These are phyloP conservation scores for Cetradonia linearis DNA, from an alignment of 495 filamentous ascomycete species.

Conservation along the genomic window DNA sequence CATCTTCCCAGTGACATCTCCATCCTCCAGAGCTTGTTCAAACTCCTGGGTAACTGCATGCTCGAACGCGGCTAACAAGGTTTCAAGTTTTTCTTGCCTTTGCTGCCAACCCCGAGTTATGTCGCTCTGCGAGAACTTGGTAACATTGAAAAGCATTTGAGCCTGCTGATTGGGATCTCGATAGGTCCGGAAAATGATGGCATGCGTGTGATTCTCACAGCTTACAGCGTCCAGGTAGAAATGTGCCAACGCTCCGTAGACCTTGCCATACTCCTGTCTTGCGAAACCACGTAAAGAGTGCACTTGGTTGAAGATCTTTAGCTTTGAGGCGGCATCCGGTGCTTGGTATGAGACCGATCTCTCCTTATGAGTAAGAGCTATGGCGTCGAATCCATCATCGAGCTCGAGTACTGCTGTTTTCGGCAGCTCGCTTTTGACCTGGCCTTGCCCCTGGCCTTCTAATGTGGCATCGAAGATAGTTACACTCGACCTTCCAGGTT, in stretches of 20 bases:
- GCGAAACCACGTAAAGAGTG: slow-evolving; percentile 79
- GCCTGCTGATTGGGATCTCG: slow-evolving; percentile 83
- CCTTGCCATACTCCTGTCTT: slow-evolving; percentile 78
- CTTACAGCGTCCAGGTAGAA: slow-evolving; percentile 75
- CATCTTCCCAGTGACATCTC: slow-evolving; percentile 83
- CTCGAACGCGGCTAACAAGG: slow-evolving; percentile 78
- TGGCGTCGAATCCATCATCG: slow-evolving; percentile 59
- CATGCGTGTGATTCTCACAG: slow-evolving; percentile 66
- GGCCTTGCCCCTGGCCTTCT: slow-evolving; percentile 30
- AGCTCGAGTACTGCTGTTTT: slow-evolving; percentile 27
- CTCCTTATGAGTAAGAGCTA: slow-evolving; percentile 37
- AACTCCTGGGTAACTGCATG: slow-evolving; percentile 84
- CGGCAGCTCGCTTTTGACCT: neutral
- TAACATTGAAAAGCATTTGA: slow-evolving; percentile 70
- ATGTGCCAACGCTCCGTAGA: slow-evolving; percentile 78
- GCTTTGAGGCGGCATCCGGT: slow-evolving; percentile 46
- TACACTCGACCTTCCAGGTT: slow-evolving; percentile 9
- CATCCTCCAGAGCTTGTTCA: slow-evolving; percentile 79
- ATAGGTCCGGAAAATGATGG: slow-evolving; percentile 74
- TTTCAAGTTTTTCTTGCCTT: slow-evolving; percentile 57
- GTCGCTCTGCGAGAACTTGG: slow-evolving; percentile 70
- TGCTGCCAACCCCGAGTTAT: slow-evolving; percentile 60
- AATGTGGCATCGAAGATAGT: slow-evolving; percentile 67
- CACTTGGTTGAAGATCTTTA: slow-evolving; percentile 56
- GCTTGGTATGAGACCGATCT: slow-evolving; percentile 3